Evolutionary conservation across 768 basidiomycete genomes (phyloP), one percentile per base, ranked within the genome.

Genomic region (Leccinum boreale): DNA sequence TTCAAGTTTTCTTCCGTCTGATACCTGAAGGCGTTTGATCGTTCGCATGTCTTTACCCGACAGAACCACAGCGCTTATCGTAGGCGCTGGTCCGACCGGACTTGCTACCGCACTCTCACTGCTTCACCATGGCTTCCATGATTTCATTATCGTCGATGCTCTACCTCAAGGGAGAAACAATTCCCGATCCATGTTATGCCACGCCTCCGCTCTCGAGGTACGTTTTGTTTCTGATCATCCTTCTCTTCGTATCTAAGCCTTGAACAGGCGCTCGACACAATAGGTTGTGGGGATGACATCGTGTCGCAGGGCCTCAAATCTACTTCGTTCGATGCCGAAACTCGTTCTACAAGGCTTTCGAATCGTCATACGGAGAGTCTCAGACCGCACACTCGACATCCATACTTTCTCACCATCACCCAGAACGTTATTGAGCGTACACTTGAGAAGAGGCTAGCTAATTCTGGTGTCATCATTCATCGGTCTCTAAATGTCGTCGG

Each of bases 41-140:
- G 9, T 33, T 14, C 33, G 2, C 28, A 61, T 62, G 61, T 63
- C 72, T 26, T 64, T 77, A 19, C 77, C 77, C 0, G 50, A 59
- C 2, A 64, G 55, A 47, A 77, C 79, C 3, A 76, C 76, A 21
- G 67, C 81, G 29, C 75, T 82, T 50, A 73, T 84, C 28, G 76
- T 83, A 9, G 81, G 80, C 21, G 79, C 79, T 23, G 81, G 82
- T 19, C 82, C 82, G n/a, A 64, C 74, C 0, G 82, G 82, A 10
- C 75, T 83, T 52, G 70, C 78, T 1, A 67, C 74, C 46, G 81
- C 81, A 23, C 63, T 81, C 15, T 75, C 81, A 15, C 75, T 83
- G 4, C 62, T 70, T 14, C 68, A 75, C 11, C 73, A 79, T 10
- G 76, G 77, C 2, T 73, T 75, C 42, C 65, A 58, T 29, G 75